Evolutionary conservation across 176 grass and related monocot species (phyloP).

Genomic region (Triticum aestivum): DNA sequence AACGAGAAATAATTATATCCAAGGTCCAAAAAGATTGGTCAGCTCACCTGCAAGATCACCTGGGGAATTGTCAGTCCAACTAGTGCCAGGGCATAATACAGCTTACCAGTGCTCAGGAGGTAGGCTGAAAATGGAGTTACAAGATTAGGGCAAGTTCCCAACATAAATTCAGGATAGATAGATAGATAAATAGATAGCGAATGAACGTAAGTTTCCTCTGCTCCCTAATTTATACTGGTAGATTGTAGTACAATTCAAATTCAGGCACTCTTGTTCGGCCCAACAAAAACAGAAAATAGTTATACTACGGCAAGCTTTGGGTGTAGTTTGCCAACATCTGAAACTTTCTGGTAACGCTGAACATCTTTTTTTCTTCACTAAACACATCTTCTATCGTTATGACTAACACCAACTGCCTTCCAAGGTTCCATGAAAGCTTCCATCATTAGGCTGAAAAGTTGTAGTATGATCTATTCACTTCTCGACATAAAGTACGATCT

Average conservation of each 20-base stretch:
- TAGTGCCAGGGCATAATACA: conserved; percentile 64
- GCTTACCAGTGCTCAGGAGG: conserved; percentile 56
- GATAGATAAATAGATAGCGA: neutral
- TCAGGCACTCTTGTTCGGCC: neutral
- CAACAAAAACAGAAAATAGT: neutral
- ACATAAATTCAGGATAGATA: conserved; percentile 12
- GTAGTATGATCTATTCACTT: neutral
- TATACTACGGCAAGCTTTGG: neutral
- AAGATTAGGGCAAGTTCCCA: conserved; percentile 7
- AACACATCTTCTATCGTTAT: neutral
- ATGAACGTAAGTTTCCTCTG: neutral
- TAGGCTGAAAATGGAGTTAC: conserved; percentile 46
- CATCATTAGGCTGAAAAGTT: neutral
- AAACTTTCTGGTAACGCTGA: neutral
- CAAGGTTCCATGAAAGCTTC: conserved; percentile 3
- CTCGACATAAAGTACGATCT: neutral
- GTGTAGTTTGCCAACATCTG: conserved; percentile 1
- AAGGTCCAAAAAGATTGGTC: neutral
- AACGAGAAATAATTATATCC: neutral
- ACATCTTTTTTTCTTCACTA: neutral
- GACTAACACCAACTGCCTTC: neutral
- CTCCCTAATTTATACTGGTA: neutral
- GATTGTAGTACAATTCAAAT: neutral
- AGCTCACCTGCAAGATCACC: conserved; percentile 63
- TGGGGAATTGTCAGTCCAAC: conserved; percentile 72